Percentiles rank a stretch among this genome's conserved stretches.
phyloP scores from a whole-genome alignment of 768 basidiomycete genomes.

The Macrolepiota fuliginosa region DNA sequence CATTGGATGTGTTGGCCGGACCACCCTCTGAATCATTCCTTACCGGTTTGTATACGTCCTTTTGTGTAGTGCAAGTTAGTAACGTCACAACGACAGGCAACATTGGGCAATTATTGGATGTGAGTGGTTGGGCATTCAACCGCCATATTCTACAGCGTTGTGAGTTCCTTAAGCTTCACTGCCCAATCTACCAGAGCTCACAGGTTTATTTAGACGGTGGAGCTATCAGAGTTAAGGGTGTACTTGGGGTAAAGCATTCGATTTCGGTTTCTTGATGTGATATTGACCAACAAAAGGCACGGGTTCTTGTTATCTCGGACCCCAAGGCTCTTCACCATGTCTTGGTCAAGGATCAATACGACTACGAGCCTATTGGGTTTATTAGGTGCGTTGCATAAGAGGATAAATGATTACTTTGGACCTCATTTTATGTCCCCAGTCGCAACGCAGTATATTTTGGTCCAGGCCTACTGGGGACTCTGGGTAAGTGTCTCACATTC shows the following conservation, averaged over 20 bases:
- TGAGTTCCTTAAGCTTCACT: constrained; percentile 11
- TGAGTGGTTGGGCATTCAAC: constrained; percentile 36
- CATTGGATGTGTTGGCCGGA: constrained; percentile 12
- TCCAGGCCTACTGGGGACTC: constrained; percentile 18
- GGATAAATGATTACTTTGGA: neutral
- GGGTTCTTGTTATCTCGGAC: constrained; percentile 25
- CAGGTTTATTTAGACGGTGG: constrained; percentile 23
- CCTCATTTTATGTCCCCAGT: neutral
- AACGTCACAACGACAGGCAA: constrained; percentile 26
- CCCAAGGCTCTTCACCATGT: constrained; percentile 45
- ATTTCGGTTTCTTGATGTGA: neutral
- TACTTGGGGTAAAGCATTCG: constrained; percentile 28
- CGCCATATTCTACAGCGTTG: constrained; percentile 30
- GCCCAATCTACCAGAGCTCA: neutral
- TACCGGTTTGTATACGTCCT: constrained; percentile 1
- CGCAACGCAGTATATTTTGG: constrained; percentile 22
- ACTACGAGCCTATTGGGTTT: constrained; percentile 22
- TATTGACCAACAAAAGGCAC: neutral
- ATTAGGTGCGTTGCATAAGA: constrained; percentile 18
- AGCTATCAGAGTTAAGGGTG: constrained; percentile 29
- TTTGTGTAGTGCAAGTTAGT: neutral
- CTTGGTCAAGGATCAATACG: constrained; percentile 35
- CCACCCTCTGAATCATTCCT: constrained; percentile 12
- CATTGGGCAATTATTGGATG: constrained; percentile 29
- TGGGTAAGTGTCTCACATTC: constrained; percentile 16